These are phyloP conservation scores for Colletotrichum plurivorum DNA, from an alignment of 2,329 filamentous ascomycete genomes.

Conservation along the genomic window DNA sequence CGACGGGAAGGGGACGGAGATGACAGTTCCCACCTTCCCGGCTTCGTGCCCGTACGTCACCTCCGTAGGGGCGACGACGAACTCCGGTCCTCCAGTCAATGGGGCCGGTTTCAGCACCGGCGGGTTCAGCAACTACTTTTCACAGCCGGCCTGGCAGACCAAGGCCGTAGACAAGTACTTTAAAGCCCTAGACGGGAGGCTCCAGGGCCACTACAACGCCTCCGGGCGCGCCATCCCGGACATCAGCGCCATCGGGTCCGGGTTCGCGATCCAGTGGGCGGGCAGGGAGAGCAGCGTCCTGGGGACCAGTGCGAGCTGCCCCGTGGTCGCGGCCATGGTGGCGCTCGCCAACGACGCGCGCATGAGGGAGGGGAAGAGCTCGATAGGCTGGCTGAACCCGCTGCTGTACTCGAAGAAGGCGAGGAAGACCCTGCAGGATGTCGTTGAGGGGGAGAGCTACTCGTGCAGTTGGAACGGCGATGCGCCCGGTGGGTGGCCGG, in stretches of 20 bases:
- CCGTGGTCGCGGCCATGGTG: conserved; percentile 68
- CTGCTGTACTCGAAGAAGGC: conserved; percentile 59
- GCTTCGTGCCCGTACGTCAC: conserved; percentile 79
- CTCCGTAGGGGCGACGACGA: conserved; percentile 71
- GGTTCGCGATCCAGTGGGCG: conserved; percentile 60
- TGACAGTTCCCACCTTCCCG: conserved; percentile 75
- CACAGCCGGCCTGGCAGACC: conserved; percentile 61
- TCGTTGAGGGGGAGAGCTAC: conserved; percentile 55
- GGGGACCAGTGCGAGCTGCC: conserved; percentile 68
- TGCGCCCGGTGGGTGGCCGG: conserved; percentile 59
- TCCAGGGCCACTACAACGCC: conserved; percentile 61
- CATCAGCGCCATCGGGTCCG: conserved; percentile 69
- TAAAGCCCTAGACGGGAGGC: conserved; percentile 53
- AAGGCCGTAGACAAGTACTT: conserved; percentile 58
- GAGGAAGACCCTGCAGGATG: conserved; percentile 56
- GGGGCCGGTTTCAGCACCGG: conserved; percentile 64
- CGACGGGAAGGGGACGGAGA: conserved; percentile 68
- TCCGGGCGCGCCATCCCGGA: conserved; percentile 66
- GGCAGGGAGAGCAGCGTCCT: conserved; percentile 48
- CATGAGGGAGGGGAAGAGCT: conserved; percentile 61
- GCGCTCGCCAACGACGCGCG: conserved; percentile 68
- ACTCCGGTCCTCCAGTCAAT: conserved; percentile 52
- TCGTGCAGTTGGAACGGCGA: conserved; percentile 56
- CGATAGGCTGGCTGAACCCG: conserved; percentile 69
- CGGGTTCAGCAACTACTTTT: conserved; percentile 68